phyloP scores from a whole-genome alignment of 2,329 filamentous ascomycete genomes.

The Macrophomina phaseolina region DNA sequence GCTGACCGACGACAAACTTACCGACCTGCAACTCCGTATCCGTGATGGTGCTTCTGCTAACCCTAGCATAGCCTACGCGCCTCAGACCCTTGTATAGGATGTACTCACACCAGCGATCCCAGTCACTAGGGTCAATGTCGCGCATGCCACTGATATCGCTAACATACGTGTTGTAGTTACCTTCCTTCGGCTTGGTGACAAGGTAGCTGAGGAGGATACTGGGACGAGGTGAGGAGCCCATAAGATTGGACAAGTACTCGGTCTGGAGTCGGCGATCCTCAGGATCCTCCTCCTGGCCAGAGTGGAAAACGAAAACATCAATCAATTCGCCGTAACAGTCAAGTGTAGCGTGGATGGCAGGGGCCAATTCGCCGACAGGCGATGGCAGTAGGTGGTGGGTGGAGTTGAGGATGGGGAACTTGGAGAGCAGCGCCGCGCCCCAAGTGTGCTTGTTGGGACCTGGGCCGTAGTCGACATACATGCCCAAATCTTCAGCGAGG shows the following conservation, averaged over 20 bases:
- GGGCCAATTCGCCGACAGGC: constrained; percentile 91
- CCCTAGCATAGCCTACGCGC: constrained; percentile 85
- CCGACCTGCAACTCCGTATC: constrained; percentile 96
- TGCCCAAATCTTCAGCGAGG: constrained; percentile 92
- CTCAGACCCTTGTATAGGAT: constrained; percentile 91
- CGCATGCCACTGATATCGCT: constrained; percentile 87
- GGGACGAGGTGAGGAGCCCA: constrained; percentile 81
- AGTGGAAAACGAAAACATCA: constrained; percentile 98
- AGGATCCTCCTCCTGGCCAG: constrained; percentile 93
- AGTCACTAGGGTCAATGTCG: constrained; percentile 90
- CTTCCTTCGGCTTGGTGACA: constrained; percentile 85
- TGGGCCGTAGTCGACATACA: constrained; percentile 98
- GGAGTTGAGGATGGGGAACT: constrained; percentile 96
- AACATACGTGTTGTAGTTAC: constrained; percentile 97
- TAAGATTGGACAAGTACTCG: constrained; percentile 83
- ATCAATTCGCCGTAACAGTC: constrained; percentile 89
- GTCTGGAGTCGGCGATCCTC: constrained; percentile 89
- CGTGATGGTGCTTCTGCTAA: constrained; percentile 89
- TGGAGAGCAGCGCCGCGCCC: constrained; percentile 90
- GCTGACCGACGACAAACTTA: constrained; percentile 85
- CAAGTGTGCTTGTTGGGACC: constrained; percentile 99
- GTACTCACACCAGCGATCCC: constrained; percentile 99
- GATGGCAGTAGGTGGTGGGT: constrained; percentile 94
- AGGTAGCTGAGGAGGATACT: constrained; percentile 89
- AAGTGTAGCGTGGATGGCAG: constrained; percentile 94